Evolutionary conservation across 495 filamentous ascomycete species (phyloP), one percentile per base, ranked within the genome.

Genomic region (Aspergillus bertholletiae): DNA sequence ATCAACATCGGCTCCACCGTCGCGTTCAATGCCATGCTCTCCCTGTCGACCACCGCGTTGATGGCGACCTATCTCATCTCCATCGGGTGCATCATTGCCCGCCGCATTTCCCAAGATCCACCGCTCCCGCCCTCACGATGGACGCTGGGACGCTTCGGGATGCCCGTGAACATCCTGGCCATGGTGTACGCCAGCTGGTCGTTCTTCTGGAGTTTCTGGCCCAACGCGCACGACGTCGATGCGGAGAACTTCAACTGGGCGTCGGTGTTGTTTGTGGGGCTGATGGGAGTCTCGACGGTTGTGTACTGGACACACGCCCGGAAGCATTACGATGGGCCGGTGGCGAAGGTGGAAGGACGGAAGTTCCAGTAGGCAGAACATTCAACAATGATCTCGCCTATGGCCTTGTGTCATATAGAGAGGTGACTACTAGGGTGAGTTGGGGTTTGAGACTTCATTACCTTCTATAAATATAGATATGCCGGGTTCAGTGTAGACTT

Each of bases 191-290:
- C 65, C 37, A 32, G 63, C 0, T 72, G 74, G 41, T 59, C 70
- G 2, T 62, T 78, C 13, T 74, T 80, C 44, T 80, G 75, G 67
- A 62, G 67, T 41, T 74, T 73, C 46, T 80, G 77, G 57, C 78
- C 77, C 1, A 65, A 55, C 0, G 51, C 63, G 1, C 61, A 63
- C 9, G 68, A 68, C 0, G 67, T 80, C 11, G 68, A 67, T 1
- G 59, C 62, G 8, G 51, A 70, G 5, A 80, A 70, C 23, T 80
- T 84, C 66, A 84, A 85, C 57, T 85, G 70, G 66, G 58, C 59
- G 20, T 65, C 75, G 7, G 64, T 80, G 13, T 74, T 80, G 7
- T 78, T 72, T 52, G 64, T 56, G 2, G 61, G 46, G 1, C 66
- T 76, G 1, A 69, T 79, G 37, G 28, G 70, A 2, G 55, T 74